These are phyloP conservation scores for Trichomonas vaginalis DNA, from an alignment of 208 protist species.

Conservation along the genomic window DNA sequence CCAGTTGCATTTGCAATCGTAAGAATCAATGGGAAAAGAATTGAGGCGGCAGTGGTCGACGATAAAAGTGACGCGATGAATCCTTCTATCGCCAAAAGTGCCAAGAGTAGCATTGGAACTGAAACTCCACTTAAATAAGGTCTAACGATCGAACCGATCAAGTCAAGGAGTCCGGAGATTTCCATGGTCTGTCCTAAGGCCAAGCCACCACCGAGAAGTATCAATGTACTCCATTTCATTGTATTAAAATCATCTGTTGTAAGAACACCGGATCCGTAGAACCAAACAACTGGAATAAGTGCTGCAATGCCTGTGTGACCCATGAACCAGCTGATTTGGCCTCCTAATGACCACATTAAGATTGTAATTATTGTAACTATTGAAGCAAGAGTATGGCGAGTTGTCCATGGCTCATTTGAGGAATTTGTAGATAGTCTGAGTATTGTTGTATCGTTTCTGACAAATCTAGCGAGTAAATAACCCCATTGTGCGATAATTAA, in stretches of 20 bases:
- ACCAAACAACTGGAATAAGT: neutral
- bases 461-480: neutral
- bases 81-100: neutral
- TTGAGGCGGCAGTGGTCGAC: constrained; percentile 7
- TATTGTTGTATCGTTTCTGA: too few relatives aligned
- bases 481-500: neutral
- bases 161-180: neutral
- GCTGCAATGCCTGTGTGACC: neutral
- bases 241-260: neutral
- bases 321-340: neutral
- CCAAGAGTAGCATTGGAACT: neutral
- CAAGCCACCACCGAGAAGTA: neutral
- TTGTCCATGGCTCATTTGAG: neutral
- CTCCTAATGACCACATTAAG: neutral
- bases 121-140: neutral
- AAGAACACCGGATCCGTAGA: neutral
- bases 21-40: neutral
- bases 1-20: neutral
- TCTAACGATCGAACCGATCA: neutral
- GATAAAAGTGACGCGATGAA: neutral
- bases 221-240: neutral
- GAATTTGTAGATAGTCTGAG: neutral
- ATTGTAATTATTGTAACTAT: constrained; percentile 7
- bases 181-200: neutral
- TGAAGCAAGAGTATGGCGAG: neutral